Percentiles rank a stretch among this genome's conserved stretches.
These are phyloP conservation scores for Neckera pumila DNA, from an alignment of 225 moss, liverwort and hornwort genomes.

Conservation along the genomic window DNA sequence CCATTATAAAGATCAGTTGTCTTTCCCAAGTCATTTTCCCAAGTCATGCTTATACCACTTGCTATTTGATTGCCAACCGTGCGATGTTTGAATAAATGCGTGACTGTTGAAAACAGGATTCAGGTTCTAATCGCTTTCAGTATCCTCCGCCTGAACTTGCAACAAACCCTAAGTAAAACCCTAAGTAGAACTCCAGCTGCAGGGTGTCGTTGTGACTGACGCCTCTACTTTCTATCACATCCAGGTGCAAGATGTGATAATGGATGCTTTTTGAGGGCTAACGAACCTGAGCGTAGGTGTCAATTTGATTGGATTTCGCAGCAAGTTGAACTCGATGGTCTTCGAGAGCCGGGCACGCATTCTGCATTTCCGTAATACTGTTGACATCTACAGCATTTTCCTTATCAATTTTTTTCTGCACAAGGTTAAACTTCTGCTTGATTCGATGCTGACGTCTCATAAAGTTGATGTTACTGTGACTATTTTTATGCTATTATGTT, in stretches of 20 bases:
- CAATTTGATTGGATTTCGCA: constrained; percentile 44
- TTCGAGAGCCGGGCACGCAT: constrained; percentile 45
- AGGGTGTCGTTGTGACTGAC: not conserved
- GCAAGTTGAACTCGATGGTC: constrained; percentile 38
- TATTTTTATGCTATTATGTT: not conserved
- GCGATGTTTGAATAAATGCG: not conserved
- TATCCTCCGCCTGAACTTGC: not conserved
- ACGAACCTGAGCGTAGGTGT: constrained; percentile 44
- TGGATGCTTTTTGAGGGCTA: not conserved
- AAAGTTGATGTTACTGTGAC: not conserved
- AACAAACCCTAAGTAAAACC: not conserved
- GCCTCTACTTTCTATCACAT: not conserved
- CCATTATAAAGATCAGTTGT: not conserved
- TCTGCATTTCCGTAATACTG: constrained; percentile 38
- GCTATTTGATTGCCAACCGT: not conserved
- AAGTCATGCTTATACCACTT: not conserved
- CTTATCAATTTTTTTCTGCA: constrained; percentile 54
- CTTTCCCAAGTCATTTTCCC: not conserved
- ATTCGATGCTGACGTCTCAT: not conserved
- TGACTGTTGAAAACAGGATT: not conserved
- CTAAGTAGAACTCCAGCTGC: not conserved
- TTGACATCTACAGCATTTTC: constrained; percentile 48
- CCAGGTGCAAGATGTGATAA: not conserved
- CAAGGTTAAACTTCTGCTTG: not conserved
- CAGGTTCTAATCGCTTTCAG: not conserved